Evolutionary conservation across 2,329 filamentous ascomycete genomes (phyloP).

Genomic region (Aureobasidium melanogenum): DNA sequence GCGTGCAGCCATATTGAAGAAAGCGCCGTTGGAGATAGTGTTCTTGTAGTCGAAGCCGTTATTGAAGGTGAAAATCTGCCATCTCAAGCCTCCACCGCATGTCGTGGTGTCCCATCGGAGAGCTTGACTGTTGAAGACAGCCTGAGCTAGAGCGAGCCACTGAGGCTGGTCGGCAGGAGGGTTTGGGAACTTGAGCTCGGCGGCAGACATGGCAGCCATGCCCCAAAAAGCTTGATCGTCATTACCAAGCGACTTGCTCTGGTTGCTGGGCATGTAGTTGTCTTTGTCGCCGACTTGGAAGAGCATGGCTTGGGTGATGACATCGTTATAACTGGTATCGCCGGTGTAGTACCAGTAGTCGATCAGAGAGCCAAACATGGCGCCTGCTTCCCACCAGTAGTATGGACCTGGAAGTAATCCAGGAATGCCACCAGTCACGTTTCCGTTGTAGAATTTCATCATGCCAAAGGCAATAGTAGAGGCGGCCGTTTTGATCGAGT

Average conservation of each 20-base stretch:
- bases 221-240: slow-evolving; percentile 53
- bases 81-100: slow-evolving; percentile 32
- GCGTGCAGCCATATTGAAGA: slow-evolving; percentile 41
- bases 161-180: slow-evolving; percentile 32
- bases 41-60: slow-evolving; percentile 50
- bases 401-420: slow-evolving; percentile 55
- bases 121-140: slow-evolving; percentile 32
- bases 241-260: slow-evolving; percentile 33
- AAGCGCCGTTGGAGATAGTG: slow-evolving; percentile 43
- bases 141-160: slow-evolving; percentile 37
- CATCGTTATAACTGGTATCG: slow-evolving; percentile 53
- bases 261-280: slow-evolving; percentile 49
- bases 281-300: slow-evolving; percentile 50
- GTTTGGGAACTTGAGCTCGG: slow-evolving; percentile 40
- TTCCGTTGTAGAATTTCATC: slow-evolving; percentile 45
- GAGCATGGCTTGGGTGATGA: slow-evolving; percentile 48
- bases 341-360: slow-evolving; percentile 64
- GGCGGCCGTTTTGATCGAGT: slow-evolving; percentile 37
- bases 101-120: slow-evolving; percentile 28
- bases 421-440: slow-evolving; percentile 41
- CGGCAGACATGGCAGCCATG: slow-evolving; percentile 47
- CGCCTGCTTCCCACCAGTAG: slow-evolving; percentile 63
- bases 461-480: slow-evolving; percentile 38
- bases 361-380: slow-evolving; percentile 57
- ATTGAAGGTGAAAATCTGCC: slow-evolving; percentile 39